Conservation (phyloP, 2,329 filamentous ascomycete genomes). For the Penicillium sp. region DNA sequence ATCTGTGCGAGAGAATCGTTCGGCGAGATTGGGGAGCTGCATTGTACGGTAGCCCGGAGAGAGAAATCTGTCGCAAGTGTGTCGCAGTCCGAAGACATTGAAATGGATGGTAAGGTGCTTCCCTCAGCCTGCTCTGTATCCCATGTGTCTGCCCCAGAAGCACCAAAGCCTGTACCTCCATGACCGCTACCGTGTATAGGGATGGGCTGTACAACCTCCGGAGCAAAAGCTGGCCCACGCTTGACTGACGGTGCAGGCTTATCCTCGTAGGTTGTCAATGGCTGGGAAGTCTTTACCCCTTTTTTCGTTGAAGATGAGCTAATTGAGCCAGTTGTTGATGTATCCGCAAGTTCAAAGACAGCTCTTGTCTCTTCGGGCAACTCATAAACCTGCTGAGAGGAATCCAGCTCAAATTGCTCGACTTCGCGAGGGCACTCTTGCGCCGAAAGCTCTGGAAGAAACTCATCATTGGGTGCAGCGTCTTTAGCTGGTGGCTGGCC, state of each 20-base stretch:
- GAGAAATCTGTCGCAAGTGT: neutral
- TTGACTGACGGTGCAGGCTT: constrained; percentile 36
- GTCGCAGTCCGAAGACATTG: constrained; percentile 8
- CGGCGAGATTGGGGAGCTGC: constrained; percentile 21
- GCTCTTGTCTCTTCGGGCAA: constrained; percentile 31
- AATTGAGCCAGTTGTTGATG: constrained; percentile 22
- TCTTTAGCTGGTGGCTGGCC: constrained; percentile 42
- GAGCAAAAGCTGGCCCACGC: constrained; percentile 48
- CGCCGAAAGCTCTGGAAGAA: constrained; percentile 36
- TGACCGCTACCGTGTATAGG: constrained; percentile 1
- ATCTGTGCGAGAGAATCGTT: constrained; percentile 31
- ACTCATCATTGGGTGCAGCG: constrained; percentile 21
- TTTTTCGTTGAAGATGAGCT: neutral
- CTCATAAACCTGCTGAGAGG: constrained; percentile 37
- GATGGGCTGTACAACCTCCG: constrained; percentile 43
- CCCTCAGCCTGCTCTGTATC: neutral
- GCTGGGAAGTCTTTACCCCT: neutral
- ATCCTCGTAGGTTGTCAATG: constrained; percentile 23
- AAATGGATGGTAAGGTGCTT: constrained; percentile 9
- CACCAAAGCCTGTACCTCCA: neutral
- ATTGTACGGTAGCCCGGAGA: constrained; percentile 14
- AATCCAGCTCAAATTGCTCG: constrained; percentile 28
- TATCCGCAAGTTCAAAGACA: constrained; percentile 44
- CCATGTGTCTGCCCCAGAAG: neutral
- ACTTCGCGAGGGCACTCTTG: constrained; percentile 29